Evolutionary conservation across 1,284 basidiomycete genomes (phyloP).

Genomic region (Pseudozyma flocculosa): DNA sequence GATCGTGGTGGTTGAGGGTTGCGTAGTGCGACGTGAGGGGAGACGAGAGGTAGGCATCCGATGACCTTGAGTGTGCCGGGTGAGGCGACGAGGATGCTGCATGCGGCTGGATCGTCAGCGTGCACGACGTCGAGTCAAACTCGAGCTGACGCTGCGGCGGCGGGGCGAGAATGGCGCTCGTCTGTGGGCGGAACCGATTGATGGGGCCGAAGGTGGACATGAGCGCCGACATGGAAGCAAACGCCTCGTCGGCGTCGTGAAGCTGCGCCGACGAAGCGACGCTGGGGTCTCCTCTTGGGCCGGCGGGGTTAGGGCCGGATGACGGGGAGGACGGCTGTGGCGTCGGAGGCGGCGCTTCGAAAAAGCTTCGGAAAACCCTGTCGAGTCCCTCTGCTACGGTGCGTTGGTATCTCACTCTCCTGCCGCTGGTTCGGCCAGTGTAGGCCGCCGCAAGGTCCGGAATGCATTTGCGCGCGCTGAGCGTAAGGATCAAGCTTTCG

Average conservation of each 20-base stretch:
- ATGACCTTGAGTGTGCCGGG: not conserved
- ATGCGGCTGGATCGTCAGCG: slow-evolving; percentile 39
- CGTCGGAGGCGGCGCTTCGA: slow-evolving; percentile 12
- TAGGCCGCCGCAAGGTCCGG: slow-evolving; percentile 12
- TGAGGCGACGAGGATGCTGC: slow-evolving; percentile 16
- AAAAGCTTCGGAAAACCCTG: slow-evolving; percentile 44
- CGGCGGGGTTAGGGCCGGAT: not conserved
- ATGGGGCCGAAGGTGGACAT: slow-evolving; percentile 6
- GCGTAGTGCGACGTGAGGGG: slow-evolving; percentile 25
- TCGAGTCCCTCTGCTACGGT: slow-evolving; percentile 41
- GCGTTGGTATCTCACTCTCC: slow-evolving; percentile 33
- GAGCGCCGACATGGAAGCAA: not conserved
- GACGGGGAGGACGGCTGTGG: not conserved
- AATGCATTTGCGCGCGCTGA: slow-evolving; percentile 17
- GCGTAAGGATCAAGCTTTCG: slow-evolving; percentile 38
- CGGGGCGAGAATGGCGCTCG: not conserved
- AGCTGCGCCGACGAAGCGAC: not conserved
- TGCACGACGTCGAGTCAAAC: slow-evolving; percentile 38
- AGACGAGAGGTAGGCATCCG: slow-evolving; percentile 30
- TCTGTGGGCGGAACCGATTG: slow-evolving; percentile 1
- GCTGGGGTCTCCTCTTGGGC: not conserved
- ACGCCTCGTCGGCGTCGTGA: not conserved
- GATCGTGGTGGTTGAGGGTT: slow-evolving; percentile 5
- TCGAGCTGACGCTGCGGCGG: slow-evolving; percentile 21
- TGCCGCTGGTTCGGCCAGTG: slow-evolving; percentile 14